phyloP scores from a whole-genome alignment of 2,329 filamentous ascomycete genomes.

The Phyllosticta citriasiana region DNA sequence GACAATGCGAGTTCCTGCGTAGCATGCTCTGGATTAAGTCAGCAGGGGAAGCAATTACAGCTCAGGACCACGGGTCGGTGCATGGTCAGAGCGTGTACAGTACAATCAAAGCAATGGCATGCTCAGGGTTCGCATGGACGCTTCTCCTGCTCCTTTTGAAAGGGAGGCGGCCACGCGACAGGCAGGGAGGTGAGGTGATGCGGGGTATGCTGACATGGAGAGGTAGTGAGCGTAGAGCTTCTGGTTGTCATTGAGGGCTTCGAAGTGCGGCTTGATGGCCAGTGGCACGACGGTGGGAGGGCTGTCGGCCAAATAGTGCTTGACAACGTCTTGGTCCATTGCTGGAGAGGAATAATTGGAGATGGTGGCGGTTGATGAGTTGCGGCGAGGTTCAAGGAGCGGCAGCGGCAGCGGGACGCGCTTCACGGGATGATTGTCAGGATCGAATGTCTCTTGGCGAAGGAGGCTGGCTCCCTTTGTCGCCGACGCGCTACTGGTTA shows the following conservation, averaged over 20 bases:
- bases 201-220: slow-evolving; percentile 22
- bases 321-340: slow-evolving; percentile 36
- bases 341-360: slow-evolving; percentile 12
- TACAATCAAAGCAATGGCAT: not conserved
- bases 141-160: not conserved
- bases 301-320: slow-evolving; percentile 80
- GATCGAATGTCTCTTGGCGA: not conserved
- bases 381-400: slow-evolving; percentile 7
- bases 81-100: not conserved
- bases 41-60: not conserved
- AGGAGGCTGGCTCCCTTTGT: not conserved
- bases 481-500: not conserved
- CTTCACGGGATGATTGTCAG: not conserved
- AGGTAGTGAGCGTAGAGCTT: slow-evolving; percentile 78
- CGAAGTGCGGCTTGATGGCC: slow-evolving; percentile 88
- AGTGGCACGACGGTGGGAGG: slow-evolving; percentile 82
- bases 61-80: not conserved
- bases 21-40: slow-evolving; percentile 28
- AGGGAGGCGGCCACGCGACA: not conserved
- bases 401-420: slow-evolving; percentile 1
- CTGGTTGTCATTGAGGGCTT: slow-evolving; percentile 61
- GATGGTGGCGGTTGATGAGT: slow-evolving; percentile 5
- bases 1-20: slow-evolving; percentile 42
- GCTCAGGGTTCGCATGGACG: not conserved
- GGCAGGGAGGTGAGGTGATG: not conserved